Evolutionary conservation across 805 yeast species (phyloP).

Genomic region (Barnettozyma californica): DNA sequence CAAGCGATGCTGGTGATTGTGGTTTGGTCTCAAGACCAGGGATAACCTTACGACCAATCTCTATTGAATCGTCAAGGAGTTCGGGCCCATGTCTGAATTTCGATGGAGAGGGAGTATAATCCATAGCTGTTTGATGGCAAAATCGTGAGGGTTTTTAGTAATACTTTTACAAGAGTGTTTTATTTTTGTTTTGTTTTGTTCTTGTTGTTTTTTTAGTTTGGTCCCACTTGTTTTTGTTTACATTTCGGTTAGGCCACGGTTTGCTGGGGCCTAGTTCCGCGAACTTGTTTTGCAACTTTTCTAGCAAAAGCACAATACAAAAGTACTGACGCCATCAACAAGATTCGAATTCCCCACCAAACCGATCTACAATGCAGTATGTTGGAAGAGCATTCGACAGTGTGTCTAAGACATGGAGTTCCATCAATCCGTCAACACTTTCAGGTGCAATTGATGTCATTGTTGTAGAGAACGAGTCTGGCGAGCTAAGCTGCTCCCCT

Average conservation of each 20-base stretch:
- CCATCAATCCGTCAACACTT: constrained; percentile 92
- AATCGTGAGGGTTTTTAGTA: background rate
- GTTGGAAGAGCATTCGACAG: constrained; percentile 93
- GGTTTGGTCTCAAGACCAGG: constrained; percentile 5
- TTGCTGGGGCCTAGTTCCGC: background rate
- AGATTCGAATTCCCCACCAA: background rate
- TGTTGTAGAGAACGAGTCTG: constrained; percentile 83
- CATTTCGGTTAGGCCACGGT: background rate
- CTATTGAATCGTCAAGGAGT: constrained; percentile 22
- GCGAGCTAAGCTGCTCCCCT: constrained; percentile 82
- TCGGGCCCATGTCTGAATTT: constrained; percentile 19
- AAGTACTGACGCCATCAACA: background rate
- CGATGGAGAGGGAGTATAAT: constrained; percentile 24
- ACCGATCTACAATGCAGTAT: constrained; percentile 66
- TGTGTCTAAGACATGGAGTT: constrained; percentile 95
- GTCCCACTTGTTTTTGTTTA: constrained; percentile 4
- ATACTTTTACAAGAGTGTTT: background rate
- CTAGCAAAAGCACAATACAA: background rate
- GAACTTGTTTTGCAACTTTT: background rate
- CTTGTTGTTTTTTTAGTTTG: no score
- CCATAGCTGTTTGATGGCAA: constrained; percentile 13
- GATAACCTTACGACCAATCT: constrained; percentile 16
- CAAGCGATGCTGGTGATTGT: constrained; percentile 8
- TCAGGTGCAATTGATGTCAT: constrained; percentile 97
- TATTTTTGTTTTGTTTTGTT: constrained; percentile 5